Base-by-base conservation (phyloP, 108 stramenopile genomes). In the Fragilariopsis cylindrus region DNA sequence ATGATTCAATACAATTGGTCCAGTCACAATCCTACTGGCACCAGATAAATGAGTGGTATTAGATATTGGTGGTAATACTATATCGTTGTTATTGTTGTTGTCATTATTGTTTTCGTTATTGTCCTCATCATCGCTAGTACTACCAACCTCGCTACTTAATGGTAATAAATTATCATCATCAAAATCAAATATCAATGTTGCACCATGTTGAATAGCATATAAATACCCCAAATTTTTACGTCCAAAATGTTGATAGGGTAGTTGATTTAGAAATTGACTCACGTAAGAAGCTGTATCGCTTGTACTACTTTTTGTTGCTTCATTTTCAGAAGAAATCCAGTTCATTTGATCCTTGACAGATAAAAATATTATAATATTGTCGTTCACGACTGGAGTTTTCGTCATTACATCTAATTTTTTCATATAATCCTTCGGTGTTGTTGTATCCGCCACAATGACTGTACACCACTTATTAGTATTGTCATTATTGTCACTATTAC, bases 151-250 rank as follows among this genome's bases (percentile, higher is more conserved):
- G 65, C 66, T 46, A 19, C 19, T 19, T 0, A 11, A n/a, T 11
- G 69, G 41, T 12, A 65, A 19, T n/a, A 65, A 50, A 60, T 87
- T 87, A 76, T 87, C 87, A 65, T 87, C 82, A 48, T 89, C 88
- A 41, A 86, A 82, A 57, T 89, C 88, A 47, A 69, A 89, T 8
- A 89, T 82, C 44, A 77, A 19, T 45, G 74, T 56, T 6, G 87
- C 87, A 5, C 87, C 87, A 46, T 84, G 77, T 16, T 52, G 69
- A 48, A 86, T 67, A 6, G 86, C 88, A 70, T 80, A 87, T 12
- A 90, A 21, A 70, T 79, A 90, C 7, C 89, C 89, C 39, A 90
- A n/a, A 48, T 90, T 90, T 72, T 87, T 90, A 5, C 89, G 76
- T 3, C 77, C 80, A 63, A 86, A 88, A 69, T 84, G 83, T 55